These are phyloP conservation scores for Skeletonema costatum DNA, from an alignment of 108 stramenopile genomes.

Conservation along the genomic window DNA sequence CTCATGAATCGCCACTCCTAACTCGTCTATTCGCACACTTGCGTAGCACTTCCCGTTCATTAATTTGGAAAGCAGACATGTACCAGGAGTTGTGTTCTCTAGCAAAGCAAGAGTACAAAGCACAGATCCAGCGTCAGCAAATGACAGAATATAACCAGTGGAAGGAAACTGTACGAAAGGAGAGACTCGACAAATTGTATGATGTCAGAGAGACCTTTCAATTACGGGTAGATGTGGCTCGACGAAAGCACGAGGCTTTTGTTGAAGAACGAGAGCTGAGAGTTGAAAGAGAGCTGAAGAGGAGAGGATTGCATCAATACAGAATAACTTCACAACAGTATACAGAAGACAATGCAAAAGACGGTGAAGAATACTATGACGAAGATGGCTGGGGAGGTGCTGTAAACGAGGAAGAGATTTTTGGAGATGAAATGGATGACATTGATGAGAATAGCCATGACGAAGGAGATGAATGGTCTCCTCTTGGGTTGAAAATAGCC, in stretches of 20 bases:
- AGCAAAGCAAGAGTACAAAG: slow-evolving; percentile 31
- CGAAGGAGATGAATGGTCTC: slow-evolving; percentile 39
- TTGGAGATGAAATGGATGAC: slow-evolving; percentile 20
- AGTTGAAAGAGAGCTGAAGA: slow-evolving; percentile 28
- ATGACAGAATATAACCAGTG: slow-evolving; percentile 33
- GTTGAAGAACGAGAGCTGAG: slow-evolving; percentile 41
- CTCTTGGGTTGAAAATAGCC: slow-evolving; percentile 32
- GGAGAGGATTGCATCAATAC: slow-evolving; percentile 17
- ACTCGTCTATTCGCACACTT: slow-evolving; percentile 37
- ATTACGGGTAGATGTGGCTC: slow-evolving; percentile 33
- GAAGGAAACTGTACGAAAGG: slow-evolving; percentile 32
- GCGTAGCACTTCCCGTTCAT: slow-evolving; percentile 32
- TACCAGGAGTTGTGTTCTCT: slow-evolving; percentile 33
- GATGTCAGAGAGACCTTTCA: slow-evolving; percentile 55
- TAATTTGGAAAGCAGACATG: slow-evolving; percentile 58
- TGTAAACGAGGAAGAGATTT: slow-evolving; percentile 29
- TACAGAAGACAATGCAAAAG: neutral
- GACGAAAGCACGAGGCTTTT: slow-evolving; percentile 25
- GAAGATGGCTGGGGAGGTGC: slow-evolving; percentile 31
- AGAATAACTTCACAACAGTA: neutral
- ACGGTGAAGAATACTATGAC: slow-evolving; percentile 16
- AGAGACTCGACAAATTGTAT: slow-evolving; percentile 50
- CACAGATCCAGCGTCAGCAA: neutral
- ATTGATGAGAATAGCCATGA: slow-evolving; percentile 11
- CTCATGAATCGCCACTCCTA: slow-evolving; percentile 33